Evolutionary conservation across 441 rosid genomes (phyloP).

Genomic region (Syzygium syzygioides): DNA sequence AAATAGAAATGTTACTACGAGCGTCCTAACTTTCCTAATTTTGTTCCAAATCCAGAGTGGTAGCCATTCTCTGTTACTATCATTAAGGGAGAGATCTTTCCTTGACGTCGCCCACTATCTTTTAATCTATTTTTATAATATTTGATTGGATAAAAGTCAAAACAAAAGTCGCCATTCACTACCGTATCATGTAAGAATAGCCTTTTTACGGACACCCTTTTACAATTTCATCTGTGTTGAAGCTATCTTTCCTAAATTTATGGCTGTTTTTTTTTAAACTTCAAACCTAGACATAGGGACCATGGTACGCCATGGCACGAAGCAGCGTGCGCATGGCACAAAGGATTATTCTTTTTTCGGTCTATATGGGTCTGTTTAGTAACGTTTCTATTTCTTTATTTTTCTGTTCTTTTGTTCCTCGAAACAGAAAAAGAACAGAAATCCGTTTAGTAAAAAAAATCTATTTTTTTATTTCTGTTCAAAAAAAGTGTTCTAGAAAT

Average conservation of each 20-base stretch:
- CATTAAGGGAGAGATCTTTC: background rate
- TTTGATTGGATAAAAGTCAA: background rate
- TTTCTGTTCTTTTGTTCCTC: too few species aligned
- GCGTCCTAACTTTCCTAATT: background rate
- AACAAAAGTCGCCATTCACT: background rate
- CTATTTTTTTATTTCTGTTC: too few species aligned
- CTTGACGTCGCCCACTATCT: background rate
- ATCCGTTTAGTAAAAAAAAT: too few species aligned
- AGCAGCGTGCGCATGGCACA: background rate
- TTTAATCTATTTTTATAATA: background rate
- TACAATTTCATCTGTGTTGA: background rate
- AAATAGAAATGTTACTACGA: too few species aligned
- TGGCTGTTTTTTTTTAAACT: background rate
- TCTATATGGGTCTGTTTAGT: too few species aligned
- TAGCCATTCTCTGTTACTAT: background rate
- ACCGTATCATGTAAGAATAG: background rate
- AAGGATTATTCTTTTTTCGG: background rate
- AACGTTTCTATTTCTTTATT: too few species aligned
- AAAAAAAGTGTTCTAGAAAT: too few species aligned
- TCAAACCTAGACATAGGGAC: background rate
- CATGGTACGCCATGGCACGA: background rate
- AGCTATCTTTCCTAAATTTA: background rate
- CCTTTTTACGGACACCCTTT: background rate
- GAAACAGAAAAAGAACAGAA: too few species aligned
- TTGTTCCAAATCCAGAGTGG: background rate